Evolutionary conservation across 2,329 filamentous ascomycete genomes (phyloP).

Genomic region (Fragosphaeria purpurea): DNA sequence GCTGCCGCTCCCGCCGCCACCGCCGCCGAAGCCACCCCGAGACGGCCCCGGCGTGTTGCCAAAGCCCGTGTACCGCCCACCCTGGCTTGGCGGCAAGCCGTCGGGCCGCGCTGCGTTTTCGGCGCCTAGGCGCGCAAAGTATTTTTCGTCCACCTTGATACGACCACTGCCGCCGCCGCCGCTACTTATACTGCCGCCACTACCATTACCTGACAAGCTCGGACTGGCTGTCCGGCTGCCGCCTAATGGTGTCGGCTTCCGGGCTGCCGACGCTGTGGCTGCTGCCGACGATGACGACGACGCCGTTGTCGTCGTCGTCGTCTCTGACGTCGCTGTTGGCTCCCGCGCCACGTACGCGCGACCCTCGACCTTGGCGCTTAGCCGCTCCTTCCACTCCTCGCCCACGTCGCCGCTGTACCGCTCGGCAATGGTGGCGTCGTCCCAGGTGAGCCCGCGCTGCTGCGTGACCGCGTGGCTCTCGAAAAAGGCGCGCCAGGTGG

Average conservation of each 20-base stretch:
- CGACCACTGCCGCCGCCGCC: conserved; percentile 27
- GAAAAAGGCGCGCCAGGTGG: conserved; percentile 79
- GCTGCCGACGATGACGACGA: conserved; percentile 30
- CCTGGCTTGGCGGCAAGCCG: conserved; percentile 72
- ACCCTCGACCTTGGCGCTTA: conserved; percentile 81
- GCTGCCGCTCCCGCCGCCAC: conserved; percentile 28
- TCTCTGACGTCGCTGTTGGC: conserved; percentile 29
- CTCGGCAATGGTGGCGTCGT: conserved; percentile 81
- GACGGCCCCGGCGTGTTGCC: conserved; percentile 61
- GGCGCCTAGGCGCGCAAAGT: conserved; percentile 75
- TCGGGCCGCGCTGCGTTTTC: conserved; percentile 72
- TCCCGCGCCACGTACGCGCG: conserved; percentile 71
- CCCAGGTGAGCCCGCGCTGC: conserved; percentile 62
- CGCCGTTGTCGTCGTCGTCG: conserved; percentile 30
- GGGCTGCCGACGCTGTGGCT: conserved; percentile 23
- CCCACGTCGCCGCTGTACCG: conserved; percentile 82
- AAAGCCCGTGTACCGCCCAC: conserved; percentile 87
- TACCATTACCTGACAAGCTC: not conserved
- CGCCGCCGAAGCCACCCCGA: conserved; percentile 18
- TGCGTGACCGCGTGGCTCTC: conserved; percentile 58
- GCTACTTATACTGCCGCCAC: not conserved
- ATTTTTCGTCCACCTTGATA: conserved; percentile 68
- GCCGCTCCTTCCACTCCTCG: conserved; percentile 88
- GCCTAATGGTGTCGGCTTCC: conserved; percentile 4
- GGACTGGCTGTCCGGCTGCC: conserved; percentile 20